phyloP scores from a whole-genome alignment of 352 stramenopile genomes.

The Peronosclerospora sorghi region DNA sequence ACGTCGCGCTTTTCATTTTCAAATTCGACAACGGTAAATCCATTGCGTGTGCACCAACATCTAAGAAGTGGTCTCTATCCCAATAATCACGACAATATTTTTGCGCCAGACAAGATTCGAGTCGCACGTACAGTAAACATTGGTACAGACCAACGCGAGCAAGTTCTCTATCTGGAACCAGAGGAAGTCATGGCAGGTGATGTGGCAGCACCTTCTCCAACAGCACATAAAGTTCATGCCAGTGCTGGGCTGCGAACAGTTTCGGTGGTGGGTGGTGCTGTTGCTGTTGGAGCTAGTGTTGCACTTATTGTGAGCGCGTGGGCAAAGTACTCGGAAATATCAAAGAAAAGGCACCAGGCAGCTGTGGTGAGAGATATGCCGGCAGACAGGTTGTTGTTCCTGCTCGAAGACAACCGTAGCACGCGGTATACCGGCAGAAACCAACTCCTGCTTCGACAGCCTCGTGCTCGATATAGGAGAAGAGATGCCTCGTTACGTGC shows the following conservation, averaged over 20 bases:
- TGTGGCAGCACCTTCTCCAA: constrained; percentile 25
- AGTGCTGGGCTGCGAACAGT: constrained; percentile 36
- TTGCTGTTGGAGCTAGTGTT: constrained; percentile 66
- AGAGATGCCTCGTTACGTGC: constrained; percentile 11
- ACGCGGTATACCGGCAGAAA: constrained; percentile 17
- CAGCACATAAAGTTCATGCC: constrained; percentile 10
- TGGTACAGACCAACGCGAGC: constrained; percentile 45
- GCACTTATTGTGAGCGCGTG: constrained; percentile 70
- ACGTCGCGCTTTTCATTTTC: constrained; percentile 53
- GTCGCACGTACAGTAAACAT: constrained; percentile 49
- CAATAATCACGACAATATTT: constrained; percentile 83
- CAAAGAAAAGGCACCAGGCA: constrained; percentile 51
- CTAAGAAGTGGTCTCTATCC: constrained; percentile 31
- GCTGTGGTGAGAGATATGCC: constrained; percentile 66
- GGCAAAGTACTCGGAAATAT: constrained; percentile 70
- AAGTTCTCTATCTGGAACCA: constrained; percentile 65
- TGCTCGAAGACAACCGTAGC: constrained; percentile 55
- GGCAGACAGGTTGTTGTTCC: constrained; percentile 47
- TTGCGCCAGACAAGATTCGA: constrained; percentile 57
- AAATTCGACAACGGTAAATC: constrained; percentile 58
- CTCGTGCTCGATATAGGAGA: constrained; percentile 18
- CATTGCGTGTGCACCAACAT: constrained; percentile 22
- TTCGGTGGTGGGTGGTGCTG: constrained; percentile 61
- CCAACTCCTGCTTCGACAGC: constrained; percentile 22
- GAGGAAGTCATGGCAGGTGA: constrained; percentile 63